Conservation (phyloP, 129 eudicot species). For the Chrysanthemum lavandulifolium region DNA sequence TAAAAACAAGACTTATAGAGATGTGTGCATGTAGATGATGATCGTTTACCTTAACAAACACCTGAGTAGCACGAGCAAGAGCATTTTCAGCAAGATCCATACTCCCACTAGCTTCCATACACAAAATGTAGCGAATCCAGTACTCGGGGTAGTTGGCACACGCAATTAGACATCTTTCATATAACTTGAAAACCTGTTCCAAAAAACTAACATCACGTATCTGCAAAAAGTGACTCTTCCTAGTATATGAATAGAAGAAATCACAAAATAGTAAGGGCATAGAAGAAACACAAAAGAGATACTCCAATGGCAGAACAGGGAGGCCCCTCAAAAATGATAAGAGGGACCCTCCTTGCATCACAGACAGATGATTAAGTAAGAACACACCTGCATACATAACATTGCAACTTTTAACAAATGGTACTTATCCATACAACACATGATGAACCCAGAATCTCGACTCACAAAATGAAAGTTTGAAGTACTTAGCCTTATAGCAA, state of each 20-base stretch:
- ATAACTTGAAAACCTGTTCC: conserved; percentile 88
- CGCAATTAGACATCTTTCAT: conserved; percentile 94
- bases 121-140: conserved; percentile 86
- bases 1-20: not conserved
- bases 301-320: conserved; percentile 90
- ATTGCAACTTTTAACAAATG: conserved; percentile 75
- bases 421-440: conserved; percentile 50
- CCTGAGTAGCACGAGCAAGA: conserved; percentile 97
- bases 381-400: conserved; percentile 99
- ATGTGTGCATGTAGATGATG: not conserved
- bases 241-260: conserved; percentile 21
- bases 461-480: conserved; percentile 94
- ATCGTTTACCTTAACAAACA: conserved; percentile 76
- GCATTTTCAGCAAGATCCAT: conserved; percentile 94
- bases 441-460: conserved; percentile 96
- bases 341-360: conserved; percentile 99
- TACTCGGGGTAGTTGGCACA: conserved; percentile 95
- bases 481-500: conserved; percentile 99
- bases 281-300: conserved; percentile 79
- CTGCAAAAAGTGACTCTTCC: not conserved
- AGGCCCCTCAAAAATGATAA: conserved; percentile 93
- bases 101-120: conserved; percentile 91
- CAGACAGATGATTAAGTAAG: conserved; percentile 96
- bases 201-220: conserved; percentile 32
- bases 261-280: conserved; percentile 40